Evolutionary conservation across 148 eudicot genomes (phyloP).

Genomic region (Silene conica): DNA sequence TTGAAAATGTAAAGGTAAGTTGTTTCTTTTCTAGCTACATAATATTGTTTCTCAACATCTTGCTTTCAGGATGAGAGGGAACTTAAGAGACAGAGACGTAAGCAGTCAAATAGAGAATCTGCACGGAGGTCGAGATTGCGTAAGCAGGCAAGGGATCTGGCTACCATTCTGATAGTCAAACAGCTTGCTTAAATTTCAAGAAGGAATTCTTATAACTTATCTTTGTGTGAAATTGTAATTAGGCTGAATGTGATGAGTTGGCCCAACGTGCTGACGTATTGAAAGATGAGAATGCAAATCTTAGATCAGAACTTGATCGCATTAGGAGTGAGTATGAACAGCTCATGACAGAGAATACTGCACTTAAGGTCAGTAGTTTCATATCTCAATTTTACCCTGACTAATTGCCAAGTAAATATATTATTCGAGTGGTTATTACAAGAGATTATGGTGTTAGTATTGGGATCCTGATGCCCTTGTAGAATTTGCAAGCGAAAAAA

Average conservation of each 20-base stretch:
- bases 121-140: conserved; percentile 95
- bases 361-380: conserved; percentile 55
- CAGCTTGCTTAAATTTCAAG: background rate
- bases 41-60: conserved; percentile 7
- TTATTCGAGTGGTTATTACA: background rate
- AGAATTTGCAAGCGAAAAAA: too few species aligned
- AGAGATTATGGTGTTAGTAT: too few species aligned
- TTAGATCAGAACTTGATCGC: conserved; percentile 71
- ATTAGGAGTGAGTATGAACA: conserved; percentile 71
- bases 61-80: conserved; percentile 86
- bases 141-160: conserved; percentile 61
- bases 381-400: background rate
- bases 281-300: conserved; percentile 81
- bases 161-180: background rate
- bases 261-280: conserved; percentile 84
- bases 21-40: background rate
- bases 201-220: background rate
- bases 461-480: background rate
- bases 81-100: conserved; percentile 88
- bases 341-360: conserved; percentile 60
- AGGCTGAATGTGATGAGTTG: conserved; percentile 96
- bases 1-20: too few species aligned
- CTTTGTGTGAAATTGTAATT: conserved; percentile 9
- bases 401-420: background rate
- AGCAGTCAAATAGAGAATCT: conserved; percentile 97